Percentiles rank a stretch among this genome's conserved stretches.
phyloP scores from a whole-genome alignment of 208 protist genomes.

The Leishmania tropica region DNA sequence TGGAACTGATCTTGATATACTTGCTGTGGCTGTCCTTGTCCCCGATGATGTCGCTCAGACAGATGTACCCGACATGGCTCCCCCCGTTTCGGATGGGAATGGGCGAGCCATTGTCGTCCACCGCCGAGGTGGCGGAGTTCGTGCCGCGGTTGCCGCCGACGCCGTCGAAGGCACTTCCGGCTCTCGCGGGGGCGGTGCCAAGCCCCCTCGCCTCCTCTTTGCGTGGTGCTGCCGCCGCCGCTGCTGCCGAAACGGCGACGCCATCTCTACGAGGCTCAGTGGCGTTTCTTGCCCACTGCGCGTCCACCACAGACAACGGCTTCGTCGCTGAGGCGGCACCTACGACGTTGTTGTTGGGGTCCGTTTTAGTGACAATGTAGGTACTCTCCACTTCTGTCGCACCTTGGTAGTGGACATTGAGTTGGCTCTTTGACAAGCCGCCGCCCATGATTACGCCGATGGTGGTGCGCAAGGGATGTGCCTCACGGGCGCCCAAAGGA shows the following conservation, averaged over 20 bases:
- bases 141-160: not conserved
- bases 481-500: not conserved
- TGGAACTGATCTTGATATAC: constrained; percentile 68
- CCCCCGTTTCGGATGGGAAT: constrained; percentile 12
- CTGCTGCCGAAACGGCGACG: not conserved
- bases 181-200: not conserved
- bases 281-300: not conserved
- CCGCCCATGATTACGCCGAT: constrained; percentile 15
- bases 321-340: not conserved
- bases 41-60: constrained; percentile 37
- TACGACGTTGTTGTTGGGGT: not conserved
- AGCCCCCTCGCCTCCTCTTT: not conserved
- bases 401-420: constrained; percentile 12
- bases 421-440: constrained; percentile 9
- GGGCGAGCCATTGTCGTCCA: constrained; percentile 17
- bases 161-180: not conserved
- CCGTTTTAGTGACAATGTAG: not conserved
- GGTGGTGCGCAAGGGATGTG: not conserved
- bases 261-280: too few relatives aligned
- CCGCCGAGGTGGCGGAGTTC: not conserved
- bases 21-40: constrained; percentile 29
- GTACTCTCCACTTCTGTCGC: constrained; percentile 10
- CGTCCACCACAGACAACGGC: not conserved
- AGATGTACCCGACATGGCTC: constrained; percentile 29
- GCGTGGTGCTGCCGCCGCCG: not conserved